Evolutionary conservation across 2,329 filamentous ascomycete species (phyloP).

Genomic region (Trichophyton equinum): DNA sequence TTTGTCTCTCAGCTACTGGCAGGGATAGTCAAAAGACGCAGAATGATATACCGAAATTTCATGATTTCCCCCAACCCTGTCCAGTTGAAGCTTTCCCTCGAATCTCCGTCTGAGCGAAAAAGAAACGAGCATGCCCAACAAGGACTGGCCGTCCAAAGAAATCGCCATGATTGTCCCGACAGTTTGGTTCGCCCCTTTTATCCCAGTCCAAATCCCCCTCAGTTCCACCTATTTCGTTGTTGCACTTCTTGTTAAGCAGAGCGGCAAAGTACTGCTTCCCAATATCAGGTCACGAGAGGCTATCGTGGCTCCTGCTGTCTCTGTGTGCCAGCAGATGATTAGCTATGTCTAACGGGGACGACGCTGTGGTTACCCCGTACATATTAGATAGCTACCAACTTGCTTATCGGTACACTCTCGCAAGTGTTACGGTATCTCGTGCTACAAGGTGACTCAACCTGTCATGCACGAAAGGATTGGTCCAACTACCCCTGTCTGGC

Average conservation of each 20-base stretch:
- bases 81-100: background rate
- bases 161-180: background rate
- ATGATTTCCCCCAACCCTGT: background rate
- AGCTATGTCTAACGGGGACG: no score
- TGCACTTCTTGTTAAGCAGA: background rate
- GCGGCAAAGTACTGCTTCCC: background rate
- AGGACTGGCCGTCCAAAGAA: background rate
- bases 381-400: no score
- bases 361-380: no score
- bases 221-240: background rate
- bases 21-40: background rate
- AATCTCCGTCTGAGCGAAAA: background rate
- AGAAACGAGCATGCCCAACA: background rate
- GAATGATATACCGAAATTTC: no score
- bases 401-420: background rate
- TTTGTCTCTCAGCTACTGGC: background rate
- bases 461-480: background rate
- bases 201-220: background rate
- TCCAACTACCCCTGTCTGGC: background rate
- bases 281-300: background rate
- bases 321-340: background rate
- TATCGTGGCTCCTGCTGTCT: background rate
- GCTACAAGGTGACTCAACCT: background rate
- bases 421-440: background rate
- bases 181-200: conserved; percentile 1